Conservation (phyloP, 148 eudicot genomes). For the Mesembryanthemum crystallinum region DNA sequence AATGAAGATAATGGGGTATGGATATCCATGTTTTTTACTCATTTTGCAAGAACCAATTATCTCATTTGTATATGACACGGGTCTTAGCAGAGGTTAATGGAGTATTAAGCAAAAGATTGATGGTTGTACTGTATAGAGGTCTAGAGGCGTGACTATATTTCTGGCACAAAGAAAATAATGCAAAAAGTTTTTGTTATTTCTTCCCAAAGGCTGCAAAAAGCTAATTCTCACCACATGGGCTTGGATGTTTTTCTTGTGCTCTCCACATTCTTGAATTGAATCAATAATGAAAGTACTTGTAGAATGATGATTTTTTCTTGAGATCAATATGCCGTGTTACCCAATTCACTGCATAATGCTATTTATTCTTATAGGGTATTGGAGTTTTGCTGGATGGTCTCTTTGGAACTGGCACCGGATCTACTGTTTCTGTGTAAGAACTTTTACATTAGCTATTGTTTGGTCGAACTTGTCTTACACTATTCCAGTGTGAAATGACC, state of each 20-base stretch:
- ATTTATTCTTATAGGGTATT: slow-evolving; percentile 55
- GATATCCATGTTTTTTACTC: neutral
- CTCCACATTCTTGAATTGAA: slow-evolving; percentile 1
- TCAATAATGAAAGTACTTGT: neutral
- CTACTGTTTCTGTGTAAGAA: slow-evolving; percentile 93
- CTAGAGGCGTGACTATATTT: too few species aligned
- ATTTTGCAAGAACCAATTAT: neutral
- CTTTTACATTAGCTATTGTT: neutral
- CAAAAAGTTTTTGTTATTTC: too few species aligned
- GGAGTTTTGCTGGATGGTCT: slow-evolving; percentile 90
- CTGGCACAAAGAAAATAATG: too few species aligned
- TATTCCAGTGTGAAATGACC: neutral
- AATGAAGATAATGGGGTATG: neutral
- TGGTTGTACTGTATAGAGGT: too few species aligned
- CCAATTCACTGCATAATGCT: neutral
- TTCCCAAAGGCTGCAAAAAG: too few species aligned
- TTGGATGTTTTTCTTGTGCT: too few species aligned
- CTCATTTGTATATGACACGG: too few species aligned
- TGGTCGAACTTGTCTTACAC: neutral
- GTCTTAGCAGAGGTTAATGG: too few species aligned
- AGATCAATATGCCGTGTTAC: neutral
- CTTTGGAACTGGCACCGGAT: slow-evolving; percentile 85
- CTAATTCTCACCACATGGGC: too few species aligned
- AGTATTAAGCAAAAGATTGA: too few species aligned
- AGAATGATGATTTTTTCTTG: neutral